Conservation (phyloP, 1,139 yeast genomes). For the Taphrina wiesneri region DNA sequence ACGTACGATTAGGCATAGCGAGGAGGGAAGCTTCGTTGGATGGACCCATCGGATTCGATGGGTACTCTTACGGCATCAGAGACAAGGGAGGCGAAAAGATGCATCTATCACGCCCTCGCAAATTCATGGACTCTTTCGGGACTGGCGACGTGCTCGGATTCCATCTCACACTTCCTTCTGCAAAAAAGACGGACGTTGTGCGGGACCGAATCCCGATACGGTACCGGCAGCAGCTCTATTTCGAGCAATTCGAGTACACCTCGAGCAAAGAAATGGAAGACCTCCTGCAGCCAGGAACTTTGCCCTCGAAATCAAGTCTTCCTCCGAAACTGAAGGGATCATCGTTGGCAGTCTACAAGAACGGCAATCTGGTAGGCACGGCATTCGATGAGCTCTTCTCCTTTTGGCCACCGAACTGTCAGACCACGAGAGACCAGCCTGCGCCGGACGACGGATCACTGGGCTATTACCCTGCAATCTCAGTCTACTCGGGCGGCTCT, state of each 20-base stretch:
- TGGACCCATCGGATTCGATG: constrained; percentile 95
- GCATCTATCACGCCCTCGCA: constrained; percentile 68
- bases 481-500: constrained; percentile 77
- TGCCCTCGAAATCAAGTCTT: constrained; percentile 40
- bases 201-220: constrained; percentile 89
- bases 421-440: constrained; percentile 40
- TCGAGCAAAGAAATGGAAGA: constrained; percentile 76
- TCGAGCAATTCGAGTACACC: constrained; percentile 84
- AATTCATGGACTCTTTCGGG: constrained; percentile 59
- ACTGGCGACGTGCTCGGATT: constrained; percentile 85
- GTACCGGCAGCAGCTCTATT: constrained; percentile 73
- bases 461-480: constrained; percentile 89
- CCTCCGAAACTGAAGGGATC: constrained; percentile 55
- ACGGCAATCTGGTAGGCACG: constrained; percentile 67
- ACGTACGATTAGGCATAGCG: constrained; percentile 79
- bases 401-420: constrained; percentile 72
- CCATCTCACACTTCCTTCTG: constrained; percentile 66
- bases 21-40: constrained; percentile 86
- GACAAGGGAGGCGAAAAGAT: constrained; percentile 78
- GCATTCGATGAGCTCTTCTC: constrained; percentile 70
- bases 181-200: constrained; percentile 45
- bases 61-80: constrained; percentile 87
- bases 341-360: constrained; percentile 66
- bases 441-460: constrained; percentile 69
- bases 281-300: constrained; percentile 58